phyloP scores from a whole-genome alignment of 805 yeast genomes.

The Nakazawaea peltata region DNA sequence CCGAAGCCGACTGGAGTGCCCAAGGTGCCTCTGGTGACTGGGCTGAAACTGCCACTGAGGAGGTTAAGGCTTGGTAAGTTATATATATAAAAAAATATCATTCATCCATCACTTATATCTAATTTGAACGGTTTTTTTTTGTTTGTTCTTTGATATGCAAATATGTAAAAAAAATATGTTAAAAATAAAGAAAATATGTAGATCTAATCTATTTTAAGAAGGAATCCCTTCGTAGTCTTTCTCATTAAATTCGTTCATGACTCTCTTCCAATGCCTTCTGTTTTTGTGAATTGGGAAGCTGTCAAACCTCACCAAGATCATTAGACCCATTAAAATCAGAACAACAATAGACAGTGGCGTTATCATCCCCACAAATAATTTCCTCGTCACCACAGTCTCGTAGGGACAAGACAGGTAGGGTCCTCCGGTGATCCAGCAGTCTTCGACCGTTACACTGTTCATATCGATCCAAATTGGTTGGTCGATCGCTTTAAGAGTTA shows the following conservation, averaged over 20 bases:
- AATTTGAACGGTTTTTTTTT: background rate
- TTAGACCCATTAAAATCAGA: constrained; percentile 38
- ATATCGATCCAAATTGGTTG: constrained; percentile 69
- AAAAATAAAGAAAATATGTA: background rate
- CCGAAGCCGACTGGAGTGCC: constrained; percentile 75
- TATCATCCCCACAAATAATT: constrained; percentile 54
- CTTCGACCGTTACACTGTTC: constrained; percentile 63
- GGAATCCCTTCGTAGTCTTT: constrained; percentile 86
- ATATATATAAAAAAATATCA: background rate
- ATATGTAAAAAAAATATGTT: background rate
- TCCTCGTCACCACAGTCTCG: constrained; percentile 40
- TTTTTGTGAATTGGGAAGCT: constrained; percentile 64
- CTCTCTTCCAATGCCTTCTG: constrained; percentile 54
- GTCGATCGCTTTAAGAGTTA: constrained; percentile 16
- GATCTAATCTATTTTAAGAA: constrained; percentile 28
- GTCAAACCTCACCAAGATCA: constrained; percentile 48
- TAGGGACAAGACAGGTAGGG: constrained; percentile 76
- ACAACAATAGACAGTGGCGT: constrained; percentile 62
- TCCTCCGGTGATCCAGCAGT: constrained; percentile 87
- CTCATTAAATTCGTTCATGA: constrained; percentile 46
- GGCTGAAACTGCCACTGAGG: constrained; percentile 56
- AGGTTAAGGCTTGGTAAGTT: constrained; percentile 21
- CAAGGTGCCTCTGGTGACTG: constrained; percentile 34
- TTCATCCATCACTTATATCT: background rate
- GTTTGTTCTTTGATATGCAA: background rate